Evolutionary conservation across 768 basidiomycete species (phyloP).

Genomic region (Termitomyces sp.): DNA sequence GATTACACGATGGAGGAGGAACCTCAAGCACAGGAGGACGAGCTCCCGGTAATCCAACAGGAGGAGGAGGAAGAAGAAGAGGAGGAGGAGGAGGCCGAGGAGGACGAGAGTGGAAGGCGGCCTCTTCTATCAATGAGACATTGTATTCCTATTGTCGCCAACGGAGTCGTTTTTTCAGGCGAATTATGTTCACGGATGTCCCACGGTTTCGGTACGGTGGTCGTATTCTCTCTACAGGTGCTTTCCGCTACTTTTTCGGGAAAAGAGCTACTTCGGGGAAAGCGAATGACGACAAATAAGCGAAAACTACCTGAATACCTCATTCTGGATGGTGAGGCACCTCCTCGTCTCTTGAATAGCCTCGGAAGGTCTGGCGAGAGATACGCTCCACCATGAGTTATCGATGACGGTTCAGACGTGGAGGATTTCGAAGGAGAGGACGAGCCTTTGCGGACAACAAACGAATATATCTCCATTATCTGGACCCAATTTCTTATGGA

Average conservation of each 20-base stretch:
- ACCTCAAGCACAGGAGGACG: no score
- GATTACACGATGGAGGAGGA: neutral
- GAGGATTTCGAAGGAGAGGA: neutral
- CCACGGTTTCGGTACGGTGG: neutral
- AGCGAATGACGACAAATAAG: neutral
- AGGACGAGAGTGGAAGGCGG: no score
- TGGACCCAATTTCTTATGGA: constrained; percentile 5
- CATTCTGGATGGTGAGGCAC: neutral
- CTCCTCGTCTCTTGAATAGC: neutral
- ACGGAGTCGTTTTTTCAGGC: neutral
- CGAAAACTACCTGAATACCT: neutral
- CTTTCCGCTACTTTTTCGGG: neutral
- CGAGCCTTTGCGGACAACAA: neutral
- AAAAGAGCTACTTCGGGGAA: neutral
- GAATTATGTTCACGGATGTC: neutral
- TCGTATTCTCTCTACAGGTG: neutral
- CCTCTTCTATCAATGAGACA: neutral
- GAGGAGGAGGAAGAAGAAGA: neutral
- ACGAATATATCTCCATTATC: neutral
- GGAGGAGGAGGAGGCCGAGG: no score
- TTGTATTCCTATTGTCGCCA: neutral
- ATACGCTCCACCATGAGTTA: neutral
- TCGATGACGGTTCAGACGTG: neutral
- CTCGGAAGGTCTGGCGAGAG: neutral
- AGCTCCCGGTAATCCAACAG: no score